Conservation (phyloP, 1,139 yeast species). For the Scheffersomyces stambukii region DNA sequence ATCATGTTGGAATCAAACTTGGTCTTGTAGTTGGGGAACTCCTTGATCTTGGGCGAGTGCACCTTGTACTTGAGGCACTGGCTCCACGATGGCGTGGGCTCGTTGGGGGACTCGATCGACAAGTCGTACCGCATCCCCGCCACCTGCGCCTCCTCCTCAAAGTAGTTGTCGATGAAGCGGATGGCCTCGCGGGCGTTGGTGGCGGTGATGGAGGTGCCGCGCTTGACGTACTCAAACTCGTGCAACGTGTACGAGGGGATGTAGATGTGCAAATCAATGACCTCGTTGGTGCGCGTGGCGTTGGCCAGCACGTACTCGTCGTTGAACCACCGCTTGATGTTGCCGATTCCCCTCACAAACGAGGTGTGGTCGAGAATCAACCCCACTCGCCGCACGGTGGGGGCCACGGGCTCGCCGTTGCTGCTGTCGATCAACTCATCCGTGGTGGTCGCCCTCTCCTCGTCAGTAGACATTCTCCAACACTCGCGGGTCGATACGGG, state of each 20-base stretch:
- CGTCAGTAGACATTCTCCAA: no score
- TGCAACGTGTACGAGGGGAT: slow-evolving; percentile 55
- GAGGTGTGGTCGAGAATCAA: slow-evolving; percentile 58
- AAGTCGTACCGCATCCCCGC: slow-evolving; percentile 16
- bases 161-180: slow-evolving; percentile 44
- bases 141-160: slow-evolving; percentile 13
- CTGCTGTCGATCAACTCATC: no score
- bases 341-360: slow-evolving; percentile 56
- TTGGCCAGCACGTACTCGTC: slow-evolving; percentile 28
- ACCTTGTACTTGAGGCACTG: slow-evolving; percentile 41
- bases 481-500: no score
- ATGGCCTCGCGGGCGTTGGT: slow-evolving; percentile 57
- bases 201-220: slow-evolving; percentile 52
- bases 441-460: no score
- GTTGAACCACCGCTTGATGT: slow-evolving; percentile 54
- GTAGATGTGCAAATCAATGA: slow-evolving; percentile 26
- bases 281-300: slow-evolving; percentile 13
- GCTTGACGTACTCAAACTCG: slow-evolving; percentile 52
- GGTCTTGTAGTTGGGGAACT: slow-evolving; percentile 43
- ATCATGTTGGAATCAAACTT: slow-evolving; percentile 28
- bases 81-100: slow-evolving; percentile 48
- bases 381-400: no score
- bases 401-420: no score
- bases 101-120: slow-evolving; percentile 33
- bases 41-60: slow-evolving; percentile 41